These are phyloP conservation scores for Arabis hirsuta DNA, from an alignment of 345 rosid species.

Conservation along the genomic window DNA sequence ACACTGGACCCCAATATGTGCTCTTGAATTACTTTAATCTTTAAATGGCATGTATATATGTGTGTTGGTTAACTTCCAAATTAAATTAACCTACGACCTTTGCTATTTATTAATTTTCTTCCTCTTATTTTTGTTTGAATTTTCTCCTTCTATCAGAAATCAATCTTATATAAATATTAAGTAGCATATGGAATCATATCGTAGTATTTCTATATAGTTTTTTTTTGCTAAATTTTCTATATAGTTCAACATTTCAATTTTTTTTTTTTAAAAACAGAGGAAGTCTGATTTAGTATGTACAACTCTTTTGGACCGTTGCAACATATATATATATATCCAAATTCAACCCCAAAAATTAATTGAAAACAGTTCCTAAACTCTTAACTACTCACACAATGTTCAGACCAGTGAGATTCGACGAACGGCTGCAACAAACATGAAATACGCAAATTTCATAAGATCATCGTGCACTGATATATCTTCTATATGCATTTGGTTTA, in stretches of 20 bases:
- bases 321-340: neutral
- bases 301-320: neutral
- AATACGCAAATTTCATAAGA: too few relatives aligned
- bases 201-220: neutral
- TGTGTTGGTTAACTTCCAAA: neutral
- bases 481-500: too few relatives aligned
- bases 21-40: constrained; percentile 13
- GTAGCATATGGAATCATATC: neutral
- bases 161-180: neutral
- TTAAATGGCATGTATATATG: neutral
- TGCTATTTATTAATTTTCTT: neutral
- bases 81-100: neutral
- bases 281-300: neutral
- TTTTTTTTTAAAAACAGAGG: neutral
- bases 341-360: neutral
- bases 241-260: neutral
- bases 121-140: neutral
- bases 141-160: neutral
- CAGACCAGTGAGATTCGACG: too few relatives aligned
- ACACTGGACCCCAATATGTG: constrained; percentile 36
- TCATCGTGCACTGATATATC: too few relatives aligned
- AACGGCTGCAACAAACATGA: too few relatives aligned
- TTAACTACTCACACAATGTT: too few relatives aligned
- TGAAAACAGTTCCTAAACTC: neutral
- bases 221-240: neutral